Evolutionary conservation across 2,329 filamentous ascomycete species (phyloP).

Genomic region (Penicillium sp.): DNA sequence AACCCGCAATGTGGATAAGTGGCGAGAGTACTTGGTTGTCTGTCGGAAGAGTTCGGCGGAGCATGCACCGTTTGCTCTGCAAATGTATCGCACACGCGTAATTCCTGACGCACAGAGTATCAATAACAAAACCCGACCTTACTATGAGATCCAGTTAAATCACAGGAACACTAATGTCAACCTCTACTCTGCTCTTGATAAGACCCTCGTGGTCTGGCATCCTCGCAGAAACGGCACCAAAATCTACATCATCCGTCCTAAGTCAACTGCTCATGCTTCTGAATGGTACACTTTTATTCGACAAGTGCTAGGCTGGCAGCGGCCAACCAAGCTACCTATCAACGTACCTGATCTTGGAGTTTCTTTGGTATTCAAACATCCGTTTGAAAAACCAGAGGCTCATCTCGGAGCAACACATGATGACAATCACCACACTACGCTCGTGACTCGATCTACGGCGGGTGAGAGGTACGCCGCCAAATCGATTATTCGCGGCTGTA

Average conservation of each 20-base stretch:
- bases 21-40: constrained; percentile 63
- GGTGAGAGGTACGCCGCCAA: constrained; percentile 57
- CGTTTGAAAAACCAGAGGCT: constrained; percentile 55
- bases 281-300: constrained; percentile 69
- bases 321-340: constrained; percentile 57
- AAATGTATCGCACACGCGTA: constrained; percentile 62
- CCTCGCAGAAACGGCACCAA: constrained; percentile 53
- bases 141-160: constrained; percentile 57
- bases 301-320: constrained; percentile 58
- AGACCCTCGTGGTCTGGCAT: constrained; percentile 63
- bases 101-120: constrained; percentile 59
- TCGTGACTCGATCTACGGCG: constrained; percentile 30
- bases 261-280: constrained; percentile 59
- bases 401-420: constrained; percentile 38
- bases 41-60: constrained; percentile 58
- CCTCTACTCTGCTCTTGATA: constrained; percentile 64
- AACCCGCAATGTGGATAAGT: constrained; percentile 60
- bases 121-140: constrained; percentile 53
- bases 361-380: constrained; percentile 57
- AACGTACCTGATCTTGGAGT: constrained; percentile 63
- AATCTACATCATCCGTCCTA: constrained; percentile 62
- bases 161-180: constrained; percentile 57
- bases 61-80: constrained; percentile 55
- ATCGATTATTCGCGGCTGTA: constrained; percentile 56
- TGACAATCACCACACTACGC: constrained; percentile 47